Evolutionary conservation across 2,329 filamentous ascomycete genomes (phyloP).

Genomic region (Chaetomium sp.): DNA sequence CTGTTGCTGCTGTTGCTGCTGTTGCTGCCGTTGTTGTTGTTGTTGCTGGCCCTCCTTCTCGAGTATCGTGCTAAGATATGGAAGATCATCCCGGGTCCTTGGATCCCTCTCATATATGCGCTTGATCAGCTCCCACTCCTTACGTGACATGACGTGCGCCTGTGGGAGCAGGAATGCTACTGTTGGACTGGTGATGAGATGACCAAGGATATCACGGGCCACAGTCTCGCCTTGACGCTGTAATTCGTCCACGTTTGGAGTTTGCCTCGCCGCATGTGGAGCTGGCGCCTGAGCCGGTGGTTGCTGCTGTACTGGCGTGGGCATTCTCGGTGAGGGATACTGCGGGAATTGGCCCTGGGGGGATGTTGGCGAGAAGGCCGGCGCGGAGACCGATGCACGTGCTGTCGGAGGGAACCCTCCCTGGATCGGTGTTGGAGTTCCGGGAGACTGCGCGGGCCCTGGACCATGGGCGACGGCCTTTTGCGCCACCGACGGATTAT

Average conservation of each 20-base stretch:
- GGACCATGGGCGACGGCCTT: constrained; percentile 7
- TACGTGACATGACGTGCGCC: constrained; percentile 66
- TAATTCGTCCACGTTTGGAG: constrained; percentile 42
- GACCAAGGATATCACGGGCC: constrained; percentile 66
- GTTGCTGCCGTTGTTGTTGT: constrained; percentile 17
- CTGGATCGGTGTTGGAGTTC: constrained; percentile 43
- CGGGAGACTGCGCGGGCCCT: constrained; percentile 22
- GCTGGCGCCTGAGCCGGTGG: constrained; percentile 25
- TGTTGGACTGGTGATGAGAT: constrained; percentile 63
- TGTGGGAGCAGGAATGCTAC: constrained; percentile 71
- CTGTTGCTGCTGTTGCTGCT: constrained; percentile 23
- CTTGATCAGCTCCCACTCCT: constrained; percentile 74
- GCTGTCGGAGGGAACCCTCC: constrained; percentile 45
- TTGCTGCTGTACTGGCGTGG: constrained; percentile 41
- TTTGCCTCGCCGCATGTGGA: constrained; percentile 39
- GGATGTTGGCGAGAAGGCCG: constrained; percentile 57
- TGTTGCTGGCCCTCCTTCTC: constrained; percentile 48
- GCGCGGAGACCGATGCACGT: constrained; percentile 51
- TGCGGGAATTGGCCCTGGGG: constrained; percentile 44
- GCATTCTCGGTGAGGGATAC: constrained; percentile 28
- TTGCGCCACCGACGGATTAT: constrained; percentile 12
- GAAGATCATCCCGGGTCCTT: constrained; percentile 63
- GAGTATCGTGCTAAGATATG: constrained; percentile 57
- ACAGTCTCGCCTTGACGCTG: constrained; percentile 57
- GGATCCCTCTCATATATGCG: constrained; percentile 68